Percentiles rank a stretch among this genome's conserved stretches.
Conservation (phyloP, 192 early-diverging fungal species). For the Rhizophagus prolifer region DNA sequence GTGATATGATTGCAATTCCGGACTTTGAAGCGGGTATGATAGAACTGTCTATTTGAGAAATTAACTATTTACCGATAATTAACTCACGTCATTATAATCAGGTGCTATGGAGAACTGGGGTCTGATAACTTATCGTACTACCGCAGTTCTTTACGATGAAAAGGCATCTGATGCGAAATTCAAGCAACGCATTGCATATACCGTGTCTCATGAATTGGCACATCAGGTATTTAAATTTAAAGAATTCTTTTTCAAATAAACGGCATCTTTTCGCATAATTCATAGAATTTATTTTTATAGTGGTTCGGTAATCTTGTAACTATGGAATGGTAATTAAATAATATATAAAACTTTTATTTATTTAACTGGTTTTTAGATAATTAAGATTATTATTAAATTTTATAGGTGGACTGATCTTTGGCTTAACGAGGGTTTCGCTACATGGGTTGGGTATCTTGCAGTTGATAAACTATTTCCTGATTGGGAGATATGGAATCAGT, state of each 20-base stretch:
- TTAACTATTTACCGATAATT: neutral
- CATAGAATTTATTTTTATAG: neutral
- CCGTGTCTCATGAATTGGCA: constrained; percentile 87
- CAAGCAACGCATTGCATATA: constrained; percentile 85
- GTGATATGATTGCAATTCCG: constrained; percentile 87
- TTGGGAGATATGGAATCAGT: constrained; percentile 87
- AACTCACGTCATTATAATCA: neutral
- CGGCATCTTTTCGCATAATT: neutral
- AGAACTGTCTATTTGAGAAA: neutral
- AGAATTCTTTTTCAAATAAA: too few species aligned
- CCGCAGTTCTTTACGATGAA: constrained; percentile 83
- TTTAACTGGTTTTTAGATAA: neutral
- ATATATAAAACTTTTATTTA: neutral
- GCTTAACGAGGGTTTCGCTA: constrained; percentile 98
- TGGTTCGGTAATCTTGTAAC: constrained; percentile 97
- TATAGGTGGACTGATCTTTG: constrained; percentile 84
- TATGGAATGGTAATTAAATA: constrained; percentile 67
- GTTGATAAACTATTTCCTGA: constrained; percentile 90
- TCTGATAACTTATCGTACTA: constrained; percentile 86
- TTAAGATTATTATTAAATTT: neutral
- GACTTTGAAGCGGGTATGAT: constrained; percentile 78
- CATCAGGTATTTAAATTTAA: constrained; percentile 49
- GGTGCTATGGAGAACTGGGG: constrained; percentile 98
- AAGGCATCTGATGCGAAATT: constrained; percentile 67
- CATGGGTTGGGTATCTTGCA: constrained; percentile 89